A percentile compares a stretch with the other conserved stretches of the same genome.
phyloP scores from a whole-genome alignment of 2,329 filamentous ascomycete genomes.

The Xylariaceae sp. region DNA sequence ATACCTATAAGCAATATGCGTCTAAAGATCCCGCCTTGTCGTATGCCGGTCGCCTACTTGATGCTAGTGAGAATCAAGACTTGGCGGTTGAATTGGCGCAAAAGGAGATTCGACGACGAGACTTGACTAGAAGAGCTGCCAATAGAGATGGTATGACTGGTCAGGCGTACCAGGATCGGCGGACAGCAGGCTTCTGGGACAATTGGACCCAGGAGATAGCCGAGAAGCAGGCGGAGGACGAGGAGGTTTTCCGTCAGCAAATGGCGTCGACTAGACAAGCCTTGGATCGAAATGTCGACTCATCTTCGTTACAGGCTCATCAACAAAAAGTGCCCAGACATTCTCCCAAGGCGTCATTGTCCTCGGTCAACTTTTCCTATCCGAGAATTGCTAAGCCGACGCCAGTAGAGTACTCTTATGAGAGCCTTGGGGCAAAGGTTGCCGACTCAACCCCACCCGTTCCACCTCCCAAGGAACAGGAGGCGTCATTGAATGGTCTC shows the following conservation, averaged over 20 bases:
- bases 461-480: conserved; percentile 36
- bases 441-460: conserved; percentile 31
- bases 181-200: conserved; percentile 43
- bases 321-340: conserved; percentile 1
- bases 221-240: conserved; percentile 33
- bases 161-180: conserved; percentile 52
- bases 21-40: conserved; percentile 57
- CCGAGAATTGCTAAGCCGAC: conserved; percentile 51
- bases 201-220: conserved; percentile 36
- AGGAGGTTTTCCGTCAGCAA: conserved; percentile 44
- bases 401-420: conserved; percentile 42
- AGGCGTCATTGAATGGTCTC: conserved; percentile 3
- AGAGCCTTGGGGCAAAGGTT: conserved; percentile 17
- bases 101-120: conserved; percentile 63
- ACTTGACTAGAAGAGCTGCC: conserved; percentile 53
- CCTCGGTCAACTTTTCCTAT: conserved; percentile 43
- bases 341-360: conserved; percentile 9
- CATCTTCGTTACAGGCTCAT: conserved; percentile 25
- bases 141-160: conserved; percentile 53
- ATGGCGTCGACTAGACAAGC: conserved; percentile 49
- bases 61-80: conserved; percentile 66
- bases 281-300: conserved; percentile 34
- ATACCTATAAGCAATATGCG: conserved; percentile 44
- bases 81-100: conserved; percentile 72
- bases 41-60: conserved; percentile 52